These are phyloP conservation scores for Russula earlei DNA, from an alignment of 768 basidiomycete genomes.

Conservation along the genomic window DNA sequence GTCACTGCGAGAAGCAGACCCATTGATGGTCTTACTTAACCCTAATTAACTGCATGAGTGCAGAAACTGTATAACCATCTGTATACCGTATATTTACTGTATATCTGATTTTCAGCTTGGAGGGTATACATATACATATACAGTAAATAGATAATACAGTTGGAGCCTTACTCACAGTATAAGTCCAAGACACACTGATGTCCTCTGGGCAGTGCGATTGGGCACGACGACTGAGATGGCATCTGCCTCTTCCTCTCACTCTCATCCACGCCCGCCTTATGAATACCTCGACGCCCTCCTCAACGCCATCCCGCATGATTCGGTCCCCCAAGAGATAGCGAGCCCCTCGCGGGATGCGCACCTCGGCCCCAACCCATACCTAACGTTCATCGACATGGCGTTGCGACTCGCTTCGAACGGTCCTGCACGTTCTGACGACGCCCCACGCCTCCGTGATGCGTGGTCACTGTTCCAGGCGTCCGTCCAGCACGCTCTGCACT, in stretches of 20 bases:
- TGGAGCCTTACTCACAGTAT: too few relatives aligned
- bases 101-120: too few relatives aligned
- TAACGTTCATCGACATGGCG: constrained; percentile 6
- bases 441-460: constrained; percentile 2
- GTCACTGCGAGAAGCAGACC: too few relatives aligned
- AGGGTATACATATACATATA: too few relatives aligned
- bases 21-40: too few relatives aligned
- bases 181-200: too few relatives aligned
- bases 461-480: constrained; percentile 9
- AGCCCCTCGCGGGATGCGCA: background rate
- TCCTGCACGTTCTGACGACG: constrained; percentile 1
- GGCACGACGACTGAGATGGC: too few relatives aligned
- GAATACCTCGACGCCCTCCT: constrained; percentile 11
- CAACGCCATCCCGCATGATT: constrained; percentile 1
- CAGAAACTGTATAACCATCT: too few relatives aligned
- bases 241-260: background rate
- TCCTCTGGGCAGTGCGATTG: too few relatives aligned
- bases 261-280: background rate
- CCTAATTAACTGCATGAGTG: too few relatives aligned
- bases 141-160: too few relatives aligned
- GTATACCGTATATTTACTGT: too few relatives aligned
- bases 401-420: constrained; percentile 7
- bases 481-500: background rate
- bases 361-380: background rate
- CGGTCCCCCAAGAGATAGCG: background rate